A percentile compares a stretch with the other conserved stretches of the same genome.
phyloP scores from a whole-genome alignment of 2,329 filamentous ascomycete genomes.

The Fusarium torulosum region DNA sequence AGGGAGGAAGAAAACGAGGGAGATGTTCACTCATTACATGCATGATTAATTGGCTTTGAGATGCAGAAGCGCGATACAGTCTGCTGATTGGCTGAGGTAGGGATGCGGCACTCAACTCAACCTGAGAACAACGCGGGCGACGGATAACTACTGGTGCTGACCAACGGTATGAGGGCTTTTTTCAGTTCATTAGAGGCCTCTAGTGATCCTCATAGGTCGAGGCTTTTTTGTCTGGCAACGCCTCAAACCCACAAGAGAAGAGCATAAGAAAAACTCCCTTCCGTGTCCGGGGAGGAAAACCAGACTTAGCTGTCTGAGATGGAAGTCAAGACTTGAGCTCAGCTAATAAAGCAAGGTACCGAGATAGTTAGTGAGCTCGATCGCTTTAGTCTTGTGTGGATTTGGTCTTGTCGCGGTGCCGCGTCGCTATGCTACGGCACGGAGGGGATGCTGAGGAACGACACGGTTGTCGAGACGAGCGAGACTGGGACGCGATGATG shows the following conservation, averaged over 20 bases:
- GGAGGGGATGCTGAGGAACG: constrained; percentile 25
- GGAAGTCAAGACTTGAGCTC: constrained; percentile 1
- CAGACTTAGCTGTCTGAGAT: constrained; percentile 15
- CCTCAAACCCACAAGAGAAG: constrained; percentile 11
- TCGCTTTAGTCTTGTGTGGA: constrained; percentile 2
- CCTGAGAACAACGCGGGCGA: constrained; percentile 24
- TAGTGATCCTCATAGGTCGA: constrained; percentile 23
- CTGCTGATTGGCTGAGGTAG: constrained; percentile 38
- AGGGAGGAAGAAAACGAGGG: constrained; percentile 16
- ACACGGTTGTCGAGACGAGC: constrained; percentile 38
- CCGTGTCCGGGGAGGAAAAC: constrained; percentile 30
- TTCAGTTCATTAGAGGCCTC: constrained; percentile 20
- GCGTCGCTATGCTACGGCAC: constrained; percentile 25
- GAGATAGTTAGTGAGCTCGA: background rate
- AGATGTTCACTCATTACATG: constrained; percentile 44
- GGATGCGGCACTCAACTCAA: constrained; percentile 31
- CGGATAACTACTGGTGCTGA: constrained; percentile 26
- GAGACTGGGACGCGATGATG: constrained; percentile 39
- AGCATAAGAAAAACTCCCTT: constrained; percentile 6
- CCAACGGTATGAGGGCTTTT: constrained; percentile 11
- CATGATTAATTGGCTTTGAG: constrained; percentile 46
- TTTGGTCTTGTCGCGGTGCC: constrained; percentile 28
- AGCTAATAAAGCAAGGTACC: too few relatives aligned
- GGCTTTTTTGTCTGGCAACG: constrained; percentile 14
- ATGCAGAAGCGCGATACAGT: constrained; percentile 25